Base-by-base conservation (phyloP, 2,329 filamentous ascomycete genomes). In the Hypoxylon sp. region DNA sequence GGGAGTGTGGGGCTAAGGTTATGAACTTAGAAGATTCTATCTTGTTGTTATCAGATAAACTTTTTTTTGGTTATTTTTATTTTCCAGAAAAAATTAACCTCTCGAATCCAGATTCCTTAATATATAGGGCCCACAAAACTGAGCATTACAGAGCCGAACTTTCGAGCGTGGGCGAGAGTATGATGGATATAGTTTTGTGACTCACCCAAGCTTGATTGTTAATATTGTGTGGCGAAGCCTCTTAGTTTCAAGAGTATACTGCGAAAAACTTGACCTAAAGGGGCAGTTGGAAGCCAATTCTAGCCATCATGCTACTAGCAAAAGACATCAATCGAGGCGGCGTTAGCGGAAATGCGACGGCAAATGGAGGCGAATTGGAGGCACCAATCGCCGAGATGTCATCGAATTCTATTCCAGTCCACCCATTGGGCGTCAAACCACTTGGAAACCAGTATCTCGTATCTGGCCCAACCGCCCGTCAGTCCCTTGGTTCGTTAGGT, bases 341-440 rank as follows among this genome's bases (percentile, higher is more conserved):
- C 19, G 49, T 63, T 62, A 59, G 67, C 59, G 52, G 65, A 63
- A 48, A 43, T 45, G 28, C 30, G 51, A 49, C 49, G 19, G 38
- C 34, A 41, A 55, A 71, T 45, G 52, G 53, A 53, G 69, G 69
- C 32, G 72, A 56, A 53, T 51, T 63, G 41, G 52, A 50, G 30
- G 57, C 28, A 23, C 48, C 46, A 41, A 38, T 46, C 17, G 43
- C 57, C 45, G 46, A 51, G 32, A 65, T 68, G 53, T 55, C 53
- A 38, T 67, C 70, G 45, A 73, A 77, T 60, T 87, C 88, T 48
- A 90, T 97, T 58, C 91, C 91, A 55, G 84, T 85, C 41, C 95
- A 98, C 82, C 93, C 93, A 38, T 83, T 97, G 50, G 91, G 91
- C 32, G 85, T 98, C 70, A 96, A 94, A 77, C 95, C 96, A 1